phyloP scores from a whole-genome alignment of 495 filamentous ascomycete genomes.

The Penicillium samsonianum region DNA sequence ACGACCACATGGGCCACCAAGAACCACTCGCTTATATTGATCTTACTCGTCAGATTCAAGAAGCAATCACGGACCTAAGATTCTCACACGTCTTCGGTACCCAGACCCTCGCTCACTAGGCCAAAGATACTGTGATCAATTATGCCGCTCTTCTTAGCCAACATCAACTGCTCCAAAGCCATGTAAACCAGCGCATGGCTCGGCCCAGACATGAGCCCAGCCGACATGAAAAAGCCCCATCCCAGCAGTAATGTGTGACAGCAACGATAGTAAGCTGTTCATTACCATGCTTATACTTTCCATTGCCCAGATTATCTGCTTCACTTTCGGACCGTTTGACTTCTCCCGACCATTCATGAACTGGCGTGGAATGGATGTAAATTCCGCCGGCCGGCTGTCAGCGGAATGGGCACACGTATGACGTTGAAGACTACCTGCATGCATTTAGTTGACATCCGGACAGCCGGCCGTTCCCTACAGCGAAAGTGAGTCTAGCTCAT shows the following conservation, averaged over 20 bases:
- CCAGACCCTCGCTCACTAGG: slow-evolving; percentile 2
- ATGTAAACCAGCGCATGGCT: slow-evolving; percentile 7
- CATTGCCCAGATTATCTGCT: too few relatives aligned
- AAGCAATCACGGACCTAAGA: slow-evolving; percentile 6
- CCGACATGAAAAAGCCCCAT: slow-evolving; percentile 3
- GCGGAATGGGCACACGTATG: slow-evolving; percentile 12
- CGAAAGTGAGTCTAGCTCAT: not conserved
- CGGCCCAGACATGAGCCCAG: slow-evolving; percentile 2
- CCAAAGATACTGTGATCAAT: not conserved
- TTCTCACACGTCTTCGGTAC: slow-evolving; percentile 7
- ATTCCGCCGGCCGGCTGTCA: slow-evolving; percentile 5
- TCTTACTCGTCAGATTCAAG: slow-evolving; percentile 8
- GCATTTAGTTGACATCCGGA: slow-evolving; percentile 1
- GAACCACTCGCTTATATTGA: not conserved
- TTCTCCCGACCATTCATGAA: not conserved
- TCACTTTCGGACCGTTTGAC: not conserved
- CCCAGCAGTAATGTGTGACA: not conserved
- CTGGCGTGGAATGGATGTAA: not conserved
- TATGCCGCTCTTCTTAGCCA: slow-evolving; percentile 6
- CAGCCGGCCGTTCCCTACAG: not conserved
- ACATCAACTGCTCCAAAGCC: slow-evolving; percentile 7
- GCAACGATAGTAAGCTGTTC: slow-evolving; percentile 3
- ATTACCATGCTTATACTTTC: slow-evolving; percentile 1
- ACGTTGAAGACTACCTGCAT: slow-evolving; percentile 9
- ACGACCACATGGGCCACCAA: not conserved